Conservation (phyloP, 140 eudicot genomes). For the Stevia rebaudiana region DNA sequence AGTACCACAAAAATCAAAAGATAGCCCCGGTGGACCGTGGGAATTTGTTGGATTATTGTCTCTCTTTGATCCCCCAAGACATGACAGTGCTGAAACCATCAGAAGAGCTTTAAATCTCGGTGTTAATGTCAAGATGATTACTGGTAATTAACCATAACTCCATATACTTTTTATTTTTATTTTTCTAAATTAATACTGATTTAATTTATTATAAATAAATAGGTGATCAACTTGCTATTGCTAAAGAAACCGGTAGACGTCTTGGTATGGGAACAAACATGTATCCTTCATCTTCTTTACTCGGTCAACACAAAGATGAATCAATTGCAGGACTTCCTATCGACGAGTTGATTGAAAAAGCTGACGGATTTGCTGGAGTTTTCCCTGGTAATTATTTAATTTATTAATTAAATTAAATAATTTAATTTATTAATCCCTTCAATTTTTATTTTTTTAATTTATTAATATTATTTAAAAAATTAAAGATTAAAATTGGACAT, state of each 20-base stretch:
- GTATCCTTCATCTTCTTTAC: slow-evolving; percentile 91
- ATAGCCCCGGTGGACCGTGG: slow-evolving; percentile 78
- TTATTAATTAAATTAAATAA: too few relatives aligned
- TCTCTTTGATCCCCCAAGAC: slow-evolving; percentile 95
- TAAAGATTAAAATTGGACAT: too few relatives aligned
- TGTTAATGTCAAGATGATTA: slow-evolving; percentile 96
- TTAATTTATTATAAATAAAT: background rate
- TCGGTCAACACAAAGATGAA: slow-evolving; percentile 81
- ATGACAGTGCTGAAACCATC: slow-evolving; percentile 95
- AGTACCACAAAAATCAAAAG: slow-evolving; percentile 85
- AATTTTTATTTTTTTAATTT: too few relatives aligned
- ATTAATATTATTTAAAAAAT: background rate
- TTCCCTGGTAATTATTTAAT: slow-evolving; percentile 69
- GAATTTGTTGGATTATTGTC: slow-evolving; percentile 82
- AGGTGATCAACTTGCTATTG: slow-evolving; percentile 99
- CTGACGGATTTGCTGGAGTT: slow-evolving; percentile 97
- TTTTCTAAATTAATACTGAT: background rate
- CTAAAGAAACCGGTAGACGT: slow-evolving; percentile 92
- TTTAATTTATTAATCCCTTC: too few relatives aligned
- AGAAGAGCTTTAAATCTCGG: slow-evolving; percentile 91
- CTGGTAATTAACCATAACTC: slow-evolving; percentile 44
- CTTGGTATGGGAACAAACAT: slow-evolving; percentile 95
- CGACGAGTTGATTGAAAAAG: slow-evolving; percentile 93
- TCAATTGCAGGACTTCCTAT: slow-evolving; percentile 77
- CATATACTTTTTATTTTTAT: background rate